phyloP scores from a whole-genome alignment of 257 asterid species.

The Solanum pimpinellifolium region DNA sequence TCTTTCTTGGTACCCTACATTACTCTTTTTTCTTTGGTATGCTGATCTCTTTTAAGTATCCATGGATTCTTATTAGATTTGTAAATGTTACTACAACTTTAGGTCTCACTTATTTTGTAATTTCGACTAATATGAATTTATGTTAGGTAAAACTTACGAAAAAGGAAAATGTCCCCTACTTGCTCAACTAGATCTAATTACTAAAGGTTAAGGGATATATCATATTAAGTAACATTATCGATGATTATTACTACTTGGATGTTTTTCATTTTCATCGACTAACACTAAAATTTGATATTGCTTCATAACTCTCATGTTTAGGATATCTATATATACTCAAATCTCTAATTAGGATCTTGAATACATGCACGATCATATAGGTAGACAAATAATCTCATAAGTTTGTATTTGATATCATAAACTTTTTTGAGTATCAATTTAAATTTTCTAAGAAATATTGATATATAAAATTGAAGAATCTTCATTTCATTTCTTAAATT shows the following conservation, averaged over 20 bases:
- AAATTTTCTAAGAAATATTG: no score
- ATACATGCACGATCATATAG: background rate
- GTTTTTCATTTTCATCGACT: background rate
- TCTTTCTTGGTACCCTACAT: background rate
- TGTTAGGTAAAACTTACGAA: background rate
- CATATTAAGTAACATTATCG: background rate
- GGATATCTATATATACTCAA: background rate
- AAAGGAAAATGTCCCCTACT: background rate
- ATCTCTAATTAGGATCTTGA: background rate
- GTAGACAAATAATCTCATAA: background rate
- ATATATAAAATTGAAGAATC: no score
- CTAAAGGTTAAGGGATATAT: background rate
- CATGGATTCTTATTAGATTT: background rate
- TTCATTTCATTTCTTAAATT: no score
- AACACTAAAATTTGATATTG: background rate
- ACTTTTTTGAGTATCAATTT: background rate
- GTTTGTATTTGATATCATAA: background rate
- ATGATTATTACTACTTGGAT: background rate
- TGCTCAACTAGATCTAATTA: background rate
- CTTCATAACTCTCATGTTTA: background rate
- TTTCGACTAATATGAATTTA: background rate
- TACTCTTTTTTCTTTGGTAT: background rate
- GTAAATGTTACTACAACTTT: background rate
- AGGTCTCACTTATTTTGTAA: background rate
- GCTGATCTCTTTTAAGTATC: background rate